A percentile compares a stretch with the other conserved stretches of the same genome.
Evolutionary conservation across 495 filamentous ascomycete species (phyloP).

Genomic region (Chaetomium cochliodes): DNA sequence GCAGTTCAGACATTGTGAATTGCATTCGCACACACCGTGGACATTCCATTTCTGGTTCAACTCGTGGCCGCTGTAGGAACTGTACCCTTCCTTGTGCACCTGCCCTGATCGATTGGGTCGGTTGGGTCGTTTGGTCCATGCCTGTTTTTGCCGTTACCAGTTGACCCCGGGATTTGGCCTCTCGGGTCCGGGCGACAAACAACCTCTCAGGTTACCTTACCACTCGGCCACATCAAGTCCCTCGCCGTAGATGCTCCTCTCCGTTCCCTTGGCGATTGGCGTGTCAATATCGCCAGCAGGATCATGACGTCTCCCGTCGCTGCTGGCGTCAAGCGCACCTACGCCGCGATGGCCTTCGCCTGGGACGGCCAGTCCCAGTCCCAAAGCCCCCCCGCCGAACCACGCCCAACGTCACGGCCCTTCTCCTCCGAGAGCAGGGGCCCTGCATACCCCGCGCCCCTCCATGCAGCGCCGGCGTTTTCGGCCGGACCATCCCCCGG

Average conservation of each 20-base stretch:
- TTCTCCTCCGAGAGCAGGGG: constrained; percentile 12
- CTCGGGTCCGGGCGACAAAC: neutral
- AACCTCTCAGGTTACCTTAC: neutral
- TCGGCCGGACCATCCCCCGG: neutral
- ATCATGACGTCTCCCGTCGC: constrained; percentile 22
- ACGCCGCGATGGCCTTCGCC: constrained; percentile 24
- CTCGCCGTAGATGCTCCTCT: neutral
- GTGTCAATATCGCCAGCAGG: neutral
- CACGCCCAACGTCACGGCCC: constrained; percentile 8
- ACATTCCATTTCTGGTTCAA: neutral
- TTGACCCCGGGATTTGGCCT: neutral
- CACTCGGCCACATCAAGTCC: neutral
- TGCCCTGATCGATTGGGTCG: neutral
- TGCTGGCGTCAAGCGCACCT: constrained; percentile 32
- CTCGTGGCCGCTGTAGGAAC: neutral
- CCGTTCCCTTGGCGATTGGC: neutral
- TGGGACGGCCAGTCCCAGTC: constrained; percentile 16
- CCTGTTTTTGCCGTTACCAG: neutral
- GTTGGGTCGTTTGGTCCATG: neutral
- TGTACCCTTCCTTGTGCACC: neutral
- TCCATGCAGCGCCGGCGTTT: neutral
- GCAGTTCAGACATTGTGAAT: neutral
- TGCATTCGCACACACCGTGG: neutral
- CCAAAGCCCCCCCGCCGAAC: constrained; percentile 1
- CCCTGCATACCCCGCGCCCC: neutral